Evolutionary conservation across 352 stramenopile genomes (phyloP), one percentile per base, ranked within the genome.

Genomic region (Globisporangium cylindrosporum): DNA sequence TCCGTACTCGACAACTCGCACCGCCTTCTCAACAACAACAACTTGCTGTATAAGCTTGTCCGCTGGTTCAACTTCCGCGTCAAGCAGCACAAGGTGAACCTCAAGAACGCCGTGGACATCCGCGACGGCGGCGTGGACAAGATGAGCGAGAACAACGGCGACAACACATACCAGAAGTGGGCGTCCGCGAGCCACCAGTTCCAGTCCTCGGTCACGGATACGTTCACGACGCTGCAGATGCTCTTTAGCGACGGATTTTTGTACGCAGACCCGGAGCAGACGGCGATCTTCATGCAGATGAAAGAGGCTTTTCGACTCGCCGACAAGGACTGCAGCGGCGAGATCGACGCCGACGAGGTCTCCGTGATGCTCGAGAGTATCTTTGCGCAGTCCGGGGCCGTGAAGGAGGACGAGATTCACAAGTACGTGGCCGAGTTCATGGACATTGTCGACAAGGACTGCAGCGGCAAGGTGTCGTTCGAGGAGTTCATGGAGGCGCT

Each of bases 231-330:
- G 18, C 67, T 94, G 38, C 70, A 90, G 46, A 78, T 84, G 68
- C 74, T 94, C 4, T 94, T 94, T 58, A 75, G 85, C 27, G 83
- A 93, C 12, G 76, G 78, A 3, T 94, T 94, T 62, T 61, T 84
- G 53, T 94, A 93, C 69, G 82, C 87, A 0, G 82, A 94, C 38
- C 79, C 83, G 27, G 87, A 94, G 24, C 82, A 94, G 56, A 94
- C 87, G 0, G 87, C 87, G 14, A 72, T 94, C 60, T 94, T 93
- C 67, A 92, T 94, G 87, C 87, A 94, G 67, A 94, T 94, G 77
- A 94, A 94, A 62, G 85, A 94, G 60, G 87, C 87, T 0, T 94
- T 94, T 69, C 81, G 87, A 14, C 64, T 91, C 0, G 87, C 85
- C 0, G 87, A 94, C 67, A 89, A 81, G 62, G 87, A 94, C 48